A percentile compares a stretch with the other conserved stretches of the same genome.
Evolutionary conservation across 208 protist genomes (phyloP).

Genomic region (Leishmania arabica): DNA sequence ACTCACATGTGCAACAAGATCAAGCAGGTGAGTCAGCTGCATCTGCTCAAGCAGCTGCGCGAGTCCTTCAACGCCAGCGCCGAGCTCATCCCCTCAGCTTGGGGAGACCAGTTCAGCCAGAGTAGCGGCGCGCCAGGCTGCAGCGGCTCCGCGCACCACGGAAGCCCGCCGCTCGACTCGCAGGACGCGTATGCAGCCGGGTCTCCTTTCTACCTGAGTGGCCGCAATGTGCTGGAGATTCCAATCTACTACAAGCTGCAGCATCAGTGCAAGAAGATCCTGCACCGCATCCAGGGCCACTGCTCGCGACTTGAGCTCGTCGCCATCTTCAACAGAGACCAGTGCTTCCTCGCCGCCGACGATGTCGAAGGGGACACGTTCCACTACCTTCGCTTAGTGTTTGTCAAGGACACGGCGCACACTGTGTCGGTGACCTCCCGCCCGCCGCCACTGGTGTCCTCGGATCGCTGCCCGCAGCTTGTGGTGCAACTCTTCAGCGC

Average conservation of each 20-base stretch:
- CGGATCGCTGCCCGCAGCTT: conserved; percentile 69
- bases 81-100: conserved; percentile 75
- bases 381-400: conserved; percentile 88
- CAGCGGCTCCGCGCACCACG: neutral
- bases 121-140: neutral
- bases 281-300: conserved; percentile 71
- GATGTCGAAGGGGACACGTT: conserved; percentile 80
- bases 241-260: conserved; percentile 92
- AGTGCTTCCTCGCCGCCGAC: conserved; percentile 89
- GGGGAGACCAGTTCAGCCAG: conserved; percentile 83
- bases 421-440: conserved; percentile 44
- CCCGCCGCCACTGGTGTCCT: conserved; percentile 48
- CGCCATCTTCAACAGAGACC: conserved; percentile 81
- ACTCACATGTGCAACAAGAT: conserved; percentile 65
- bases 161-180: neutral
- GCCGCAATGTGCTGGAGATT: conserved; percentile 69
- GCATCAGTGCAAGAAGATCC: conserved; percentile 84
- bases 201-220: conserved; percentile 63
- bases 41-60: conserved; percentile 84
- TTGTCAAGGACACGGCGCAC: conserved; percentile 74
- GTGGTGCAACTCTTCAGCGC: conserved; percentile 88
- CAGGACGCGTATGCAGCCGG: neutral
- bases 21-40: conserved; percentile 77
- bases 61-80: conserved; percentile 78
- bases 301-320: conserved; percentile 81